Base-by-base conservation (phyloP, 2,329 filamentous ascomycete genomes). In the Stachybotrys chlorohalonatus region DNA sequence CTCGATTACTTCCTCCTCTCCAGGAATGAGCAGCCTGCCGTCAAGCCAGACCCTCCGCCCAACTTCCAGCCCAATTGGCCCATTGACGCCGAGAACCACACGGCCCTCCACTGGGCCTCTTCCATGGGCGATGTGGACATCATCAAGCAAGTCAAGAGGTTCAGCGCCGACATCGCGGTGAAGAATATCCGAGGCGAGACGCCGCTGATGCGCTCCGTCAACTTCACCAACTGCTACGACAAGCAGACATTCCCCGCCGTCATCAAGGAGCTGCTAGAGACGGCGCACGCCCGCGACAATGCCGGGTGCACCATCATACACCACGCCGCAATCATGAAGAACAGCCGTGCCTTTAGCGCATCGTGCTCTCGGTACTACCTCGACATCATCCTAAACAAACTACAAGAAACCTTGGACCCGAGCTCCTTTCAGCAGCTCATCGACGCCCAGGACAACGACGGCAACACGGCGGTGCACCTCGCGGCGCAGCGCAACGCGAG, bases 141-240 rank as follows among this genome's bases (percentile, higher is more conserved):
- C 15, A 90, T 96, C 58, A 90, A 87, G 68, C 88, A 95, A 68
- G 77, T 99, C 16, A 87, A 94, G 62, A 81, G 84, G 47, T 90
- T 92, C 57, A 86, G 89, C 47, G 91, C 93, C 11, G 84, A 84
- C 57, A 77, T 90, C 15, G 82, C 84, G 32, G 84, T 86, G 3
- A 80, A 86, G 53, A 92, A 91, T 55, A 73, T 82, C 49, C 77
- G 84, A 17, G 87, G 87, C 55, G 93, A 97, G 71, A 97, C 94
- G 0, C 93, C 94, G 0, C 82, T 99, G 42, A 96, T 99, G 83
- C 87, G 92, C 48, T 89, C 90, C 6, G 92, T 97, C 54, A 83
- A 95, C 66, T 99, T 97, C 70, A 97, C 93, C 49, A 99, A 99
- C 70, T 96, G 94, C 68, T 94, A 86, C 69, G 94, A 97, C 69